These are phyloP conservation scores for Fusarium sp. DNA, from an alignment of 2,329 filamentous ascomycete species.

Conservation along the genomic window DNA sequence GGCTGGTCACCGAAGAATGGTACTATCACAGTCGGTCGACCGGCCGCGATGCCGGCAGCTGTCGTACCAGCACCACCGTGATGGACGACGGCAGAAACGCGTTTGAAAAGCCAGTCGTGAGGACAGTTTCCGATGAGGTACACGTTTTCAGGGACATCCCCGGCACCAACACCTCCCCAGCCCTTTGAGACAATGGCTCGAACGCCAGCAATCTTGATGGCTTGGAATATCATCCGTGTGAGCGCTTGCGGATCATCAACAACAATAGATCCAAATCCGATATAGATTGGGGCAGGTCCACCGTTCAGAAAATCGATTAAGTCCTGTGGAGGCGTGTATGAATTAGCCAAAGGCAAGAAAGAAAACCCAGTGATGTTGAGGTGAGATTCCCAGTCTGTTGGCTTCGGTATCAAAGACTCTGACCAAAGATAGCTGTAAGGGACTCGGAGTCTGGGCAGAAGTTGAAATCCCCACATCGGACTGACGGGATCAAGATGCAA, in stretches of 20 bases:
- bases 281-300: constrained; percentile 72
- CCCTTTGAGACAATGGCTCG: constrained; percentile 73
- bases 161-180: constrained; percentile 70
- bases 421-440: constrained; percentile 81
- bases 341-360: constrained; percentile 65
- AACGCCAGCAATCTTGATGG: constrained; percentile 66
- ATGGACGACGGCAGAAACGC: constrained; percentile 69
- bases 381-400: constrained; percentile 69
- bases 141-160: constrained; percentile 60
- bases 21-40: constrained; percentile 72
- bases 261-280: constrained; percentile 76
- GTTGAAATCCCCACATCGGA: constrained; percentile 73
- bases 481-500: constrained; percentile 74
- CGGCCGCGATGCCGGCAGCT: constrained; percentile 70
- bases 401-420: constrained; percentile 73
- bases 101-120: constrained; percentile 74
- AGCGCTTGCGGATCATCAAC: constrained; percentile 70
- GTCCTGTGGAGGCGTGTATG: constrained; percentile 66
- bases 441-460: constrained; percentile 70
- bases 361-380: constrained; percentile 73
- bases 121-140: constrained; percentile 74
- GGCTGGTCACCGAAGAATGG: constrained; percentile 76
- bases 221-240: constrained; percentile 69
- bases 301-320: constrained; percentile 65
- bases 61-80: constrained; percentile 76